Evolutionary conservation across 306 rosid genomes (phyloP).

Genomic region (Sicyos baderoa): DNA sequence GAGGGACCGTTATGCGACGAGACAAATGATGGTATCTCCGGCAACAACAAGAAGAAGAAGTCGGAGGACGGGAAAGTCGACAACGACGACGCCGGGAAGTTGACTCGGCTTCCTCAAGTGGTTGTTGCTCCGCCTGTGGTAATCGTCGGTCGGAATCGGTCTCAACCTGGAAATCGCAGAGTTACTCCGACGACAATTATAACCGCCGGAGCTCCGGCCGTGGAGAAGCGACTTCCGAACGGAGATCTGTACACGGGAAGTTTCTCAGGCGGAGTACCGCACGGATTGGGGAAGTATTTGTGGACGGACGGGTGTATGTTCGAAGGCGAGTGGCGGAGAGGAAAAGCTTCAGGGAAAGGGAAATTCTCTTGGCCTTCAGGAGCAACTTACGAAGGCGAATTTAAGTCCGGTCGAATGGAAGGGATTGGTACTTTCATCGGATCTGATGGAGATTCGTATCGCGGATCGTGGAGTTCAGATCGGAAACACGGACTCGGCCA

Average conservation of each 20-base stretch:
- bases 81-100: constrained; percentile 17
- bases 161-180: constrained; percentile 55
- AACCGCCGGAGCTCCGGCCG: constrained; percentile 1
- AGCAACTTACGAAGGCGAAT: constrained; percentile 78
- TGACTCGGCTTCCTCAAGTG: constrained; percentile 21
- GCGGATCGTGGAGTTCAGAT: constrained; percentile 73
- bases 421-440: constrained; percentile 77
- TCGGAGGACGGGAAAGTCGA: constrained; percentile 30
- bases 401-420: constrained; percentile 85
- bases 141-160: constrained; percentile 40
- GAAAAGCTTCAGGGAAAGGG: constrained; percentile 82
- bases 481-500: constrained; percentile 70
- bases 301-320: constrained; percentile 94
- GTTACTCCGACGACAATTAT: constrained; percentile 48
- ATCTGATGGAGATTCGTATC: constrained; percentile 67
- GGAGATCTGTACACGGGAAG: constrained; percentile 83
- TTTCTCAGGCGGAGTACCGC: constrained; percentile 51
- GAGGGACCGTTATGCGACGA: constrained; percentile 37
- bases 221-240: constrained; percentile 46
- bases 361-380: constrained; percentile 93
- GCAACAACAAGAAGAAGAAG: constrained; percentile 39
- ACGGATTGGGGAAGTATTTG: constrained; percentile 81
- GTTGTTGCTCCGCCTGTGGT: constrained; percentile 29
- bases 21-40: constrained; percentile 27
- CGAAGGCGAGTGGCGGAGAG: constrained; percentile 83